Conservation (phyloP, 306 rosid genomes). For the Calophaca sinica region DNA sequence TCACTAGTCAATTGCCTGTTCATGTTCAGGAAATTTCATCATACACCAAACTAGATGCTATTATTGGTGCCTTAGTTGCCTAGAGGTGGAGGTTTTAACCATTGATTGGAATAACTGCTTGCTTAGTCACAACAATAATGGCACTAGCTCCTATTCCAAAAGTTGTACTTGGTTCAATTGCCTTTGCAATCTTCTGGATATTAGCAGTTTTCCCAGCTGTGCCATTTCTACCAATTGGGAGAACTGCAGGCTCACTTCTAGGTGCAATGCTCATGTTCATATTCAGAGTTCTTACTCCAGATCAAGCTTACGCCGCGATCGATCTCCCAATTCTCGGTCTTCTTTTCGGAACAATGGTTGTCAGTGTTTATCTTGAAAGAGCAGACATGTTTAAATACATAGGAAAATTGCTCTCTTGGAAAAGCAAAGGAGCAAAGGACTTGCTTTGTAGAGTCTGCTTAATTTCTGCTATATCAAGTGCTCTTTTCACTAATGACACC, state of each 20-base stretch:
- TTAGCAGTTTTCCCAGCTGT: conserved; percentile 91
- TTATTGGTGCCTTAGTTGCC: no score
- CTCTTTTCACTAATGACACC: conserved; percentile 90
- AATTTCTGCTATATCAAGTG: conserved; percentile 85
- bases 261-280: conserved; percentile 93
- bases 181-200: conserved; percentile 80
- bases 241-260: conserved; percentile 90
- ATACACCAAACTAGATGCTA: background rate
- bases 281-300: conserved; percentile 68
- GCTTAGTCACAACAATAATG: conserved; percentile 49
- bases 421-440: conserved; percentile 83
- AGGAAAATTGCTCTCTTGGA: conserved; percentile 85
- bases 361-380: conserved; percentile 85
- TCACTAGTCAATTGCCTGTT: background rate
- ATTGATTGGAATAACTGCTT: no score
- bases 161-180: conserved; percentile 81
- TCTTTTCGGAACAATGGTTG: conserved; percentile 96
- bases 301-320: conserved; percentile 76
- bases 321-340: conserved; percentile 93
- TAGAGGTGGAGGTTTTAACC: no score
- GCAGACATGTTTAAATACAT: conserved; percentile 93
- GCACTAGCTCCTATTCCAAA: conserved; percentile 70
- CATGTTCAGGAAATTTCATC: conserved; percentile 7
- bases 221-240: conserved; percentile 83
- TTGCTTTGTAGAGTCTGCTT: conserved; percentile 76